Base-by-base conservation (phyloP, 371 early-diverging fungal species). In the Mucor mucedo region DNA sequence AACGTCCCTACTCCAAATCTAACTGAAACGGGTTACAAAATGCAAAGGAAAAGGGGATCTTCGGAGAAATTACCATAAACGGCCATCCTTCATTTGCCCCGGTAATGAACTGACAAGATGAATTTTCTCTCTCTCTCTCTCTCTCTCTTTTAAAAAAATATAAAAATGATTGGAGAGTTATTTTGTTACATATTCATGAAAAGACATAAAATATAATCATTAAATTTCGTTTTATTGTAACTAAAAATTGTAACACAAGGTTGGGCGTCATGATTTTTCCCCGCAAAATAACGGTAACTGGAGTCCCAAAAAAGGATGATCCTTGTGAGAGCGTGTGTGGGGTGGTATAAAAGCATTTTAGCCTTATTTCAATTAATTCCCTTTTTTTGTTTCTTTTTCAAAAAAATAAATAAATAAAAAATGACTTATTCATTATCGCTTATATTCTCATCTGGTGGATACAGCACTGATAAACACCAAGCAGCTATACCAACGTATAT, bases 401-500 rank as follows among this genome's bases (percentile, higher is more conserved):
- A 5, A 44, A 44, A 42, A 42, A 44, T n/a, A 39, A 42, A 44
- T n/a, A 39, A 39, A 39, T 11, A 8, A 13, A 44, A 55, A 41
- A 63, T 56, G 55, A 30, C 63, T 50, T 48, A 50, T 29, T 47
- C 58, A 21, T n/a, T 62, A 33, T 61, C 60, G n/a, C 21, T 52
- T 11, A 40, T 62, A 32, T 61, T 67, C 32, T 40, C 55, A 13
- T 40, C 55, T 42, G 41, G 48, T 27, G 40, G 44, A 29, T 41
- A 52, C 42, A 29, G 29, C 27, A 8, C 10, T 5, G 41, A 38
- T 27, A n/a, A 29, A 50, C n/a, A 29, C 16, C 10, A 13, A 52
- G 44, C 42, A 28, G 33, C 28, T 8, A 47, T 60, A 8, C 70
- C 72, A 1, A 64, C 62, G 8, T 71, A 71, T 21, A 67, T 67